These are phyloP conservation scores for Leccinum angustisporum DNA, from an alignment of 1,284 basidiomycete species.

Conservation along the genomic window DNA sequence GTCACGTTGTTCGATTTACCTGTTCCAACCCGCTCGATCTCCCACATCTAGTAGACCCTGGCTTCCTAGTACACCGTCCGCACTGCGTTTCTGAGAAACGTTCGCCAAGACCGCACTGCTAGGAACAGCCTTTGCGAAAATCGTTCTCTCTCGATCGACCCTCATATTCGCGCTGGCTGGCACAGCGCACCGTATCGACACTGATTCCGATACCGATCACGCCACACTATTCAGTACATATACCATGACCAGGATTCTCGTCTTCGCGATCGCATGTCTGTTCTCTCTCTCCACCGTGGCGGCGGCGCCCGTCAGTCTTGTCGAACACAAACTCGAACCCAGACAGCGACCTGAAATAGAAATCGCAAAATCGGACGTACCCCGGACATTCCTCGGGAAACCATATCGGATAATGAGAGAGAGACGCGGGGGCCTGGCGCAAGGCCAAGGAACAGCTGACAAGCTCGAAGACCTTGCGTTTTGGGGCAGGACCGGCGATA, in stretches of 20 bases:
- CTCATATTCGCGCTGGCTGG: neutral
- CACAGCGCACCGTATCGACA: neutral
- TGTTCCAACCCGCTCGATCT: neutral
- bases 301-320: neutral
- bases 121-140: neutral
- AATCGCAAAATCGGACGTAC: neutral
- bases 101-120: neutral
- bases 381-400: constrained; percentile 23
- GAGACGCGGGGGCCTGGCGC: neutral
- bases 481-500: neutral
- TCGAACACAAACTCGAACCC: neutral
- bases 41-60: neutral
- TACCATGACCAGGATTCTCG: constrained; percentile 11
- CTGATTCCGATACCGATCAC: neutral
- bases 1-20: neutral
- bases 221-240: neutral
- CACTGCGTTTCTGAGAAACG: constrained; percentile 8
- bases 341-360: neutral
- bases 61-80: constrained; percentile 53
- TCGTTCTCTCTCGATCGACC: neutral
- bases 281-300: constrained; percentile 6
- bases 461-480: neutral
- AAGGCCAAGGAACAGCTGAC: neutral
- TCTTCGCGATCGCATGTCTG: constrained; percentile 13
- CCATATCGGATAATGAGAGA: constrained; percentile 8